Conservation (phyloP, 78 protist genomes). For the Speleostelium caveatum region DNA sequence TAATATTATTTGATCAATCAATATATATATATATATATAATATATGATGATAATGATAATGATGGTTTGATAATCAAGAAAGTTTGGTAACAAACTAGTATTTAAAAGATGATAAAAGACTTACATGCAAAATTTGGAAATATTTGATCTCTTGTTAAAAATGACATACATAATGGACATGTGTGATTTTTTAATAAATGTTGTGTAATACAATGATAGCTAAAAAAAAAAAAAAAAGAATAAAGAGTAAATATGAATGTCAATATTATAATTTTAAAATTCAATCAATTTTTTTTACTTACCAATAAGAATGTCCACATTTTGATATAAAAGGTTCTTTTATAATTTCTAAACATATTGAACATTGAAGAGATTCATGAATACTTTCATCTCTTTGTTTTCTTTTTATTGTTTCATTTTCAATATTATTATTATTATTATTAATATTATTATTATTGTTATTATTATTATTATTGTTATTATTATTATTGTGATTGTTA, state of each 20-base stretch:
- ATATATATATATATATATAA: no score
- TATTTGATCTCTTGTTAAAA: conserved; percentile 60
- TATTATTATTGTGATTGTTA: not conserved
- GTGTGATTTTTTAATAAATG: conserved; percentile 32
- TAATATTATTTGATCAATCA: not conserved
- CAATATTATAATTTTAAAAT: not conserved
- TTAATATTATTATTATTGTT: not conserved
- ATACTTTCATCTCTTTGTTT: not conserved
- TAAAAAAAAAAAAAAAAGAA: not conserved
- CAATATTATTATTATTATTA: not conserved
- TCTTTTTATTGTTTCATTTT: not conserved
- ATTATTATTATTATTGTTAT: not conserved
- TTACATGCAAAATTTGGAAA: conserved; percentile 80
- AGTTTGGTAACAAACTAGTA: not conserved
- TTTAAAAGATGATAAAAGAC: not conserved
- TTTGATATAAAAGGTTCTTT: conserved; percentile 74
- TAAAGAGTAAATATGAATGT: no score
- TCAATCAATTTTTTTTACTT: not conserved
- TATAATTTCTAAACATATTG: conserved; percentile 60
- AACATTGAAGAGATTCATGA: conserved; percentile 46
- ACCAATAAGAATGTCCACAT: conserved; percentile 70
- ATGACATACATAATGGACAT: conserved; percentile 62
- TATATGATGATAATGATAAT: no score
- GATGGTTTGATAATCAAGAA: not conserved
- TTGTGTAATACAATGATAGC: conserved; percentile 45